Evolutionary conservation across 768 basidiomycete genomes (phyloP), one percentile per base, ranked within the genome.

Genomic region (Kondoa subrosea): DNA sequence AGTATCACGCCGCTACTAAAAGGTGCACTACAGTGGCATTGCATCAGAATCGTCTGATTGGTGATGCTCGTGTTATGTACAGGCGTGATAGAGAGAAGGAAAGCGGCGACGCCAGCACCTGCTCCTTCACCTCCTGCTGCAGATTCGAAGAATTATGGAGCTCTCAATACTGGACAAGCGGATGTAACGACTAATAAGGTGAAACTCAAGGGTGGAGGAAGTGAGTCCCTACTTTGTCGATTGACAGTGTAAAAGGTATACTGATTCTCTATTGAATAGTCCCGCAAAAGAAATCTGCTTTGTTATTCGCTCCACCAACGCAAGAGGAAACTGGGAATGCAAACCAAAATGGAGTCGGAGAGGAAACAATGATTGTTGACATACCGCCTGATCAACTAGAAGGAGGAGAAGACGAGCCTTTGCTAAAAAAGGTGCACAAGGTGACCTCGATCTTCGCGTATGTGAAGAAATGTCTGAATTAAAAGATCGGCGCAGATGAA

Each of bases 1-100:
- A 70, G 71, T 40, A 71, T 74, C 56, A 71, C 71, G 0, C 74
- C 74, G 3, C 68, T 74, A 21, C 71, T 74, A 21, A 68, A 69
- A 14, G 72, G 74, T 70, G 16, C 25, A 71, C 16, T 12, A 3
- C 40, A 8, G 40, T 50, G 21, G 40, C 21, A 50, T 8, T 50
- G 12, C 12, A 50, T 8, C 40, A 21, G 8, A 50, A 50, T 50
- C 40, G 40, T 50, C 21, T 50, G 40, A 8, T 21, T n/a, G n/a
- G n/a, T n/a, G n/a, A n/a, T n/a, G n/a, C n/a, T n/a, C n/a, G n/a
- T n/a, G n/a, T n/a, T 21, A 50, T 21, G 8, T 21, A 50, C 40
- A 50, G 40, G 40, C 40, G 40, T 50, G 40, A 50, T 50, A 8
- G 40, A 50, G 40, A 50, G 40, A 21, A 50, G 40, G 21, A 50